Evolutionary conservation across 768 basidiomycete species (phyloP).

Genomic region (Lenzites betulinus): DNA sequence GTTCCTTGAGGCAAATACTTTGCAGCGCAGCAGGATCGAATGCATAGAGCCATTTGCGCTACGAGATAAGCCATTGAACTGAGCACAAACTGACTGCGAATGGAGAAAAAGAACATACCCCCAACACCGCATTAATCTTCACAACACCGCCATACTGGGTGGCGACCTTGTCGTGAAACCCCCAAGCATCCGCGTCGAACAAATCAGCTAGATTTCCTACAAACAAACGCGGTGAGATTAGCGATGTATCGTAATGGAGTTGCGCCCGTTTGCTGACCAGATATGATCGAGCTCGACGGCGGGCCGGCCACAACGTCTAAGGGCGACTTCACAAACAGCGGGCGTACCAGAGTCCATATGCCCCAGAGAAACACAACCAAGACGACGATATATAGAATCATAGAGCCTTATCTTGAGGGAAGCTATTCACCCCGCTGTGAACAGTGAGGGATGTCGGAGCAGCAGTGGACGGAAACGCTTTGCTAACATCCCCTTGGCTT

Average conservation of each 20-base stretch:
- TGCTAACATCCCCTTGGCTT: neutral
- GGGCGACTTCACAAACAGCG: slow-evolving; percentile 11
- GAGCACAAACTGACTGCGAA: neutral
- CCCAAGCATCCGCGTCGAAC: slow-evolving; percentile 20
- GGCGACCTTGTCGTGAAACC: slow-evolving; percentile 19
- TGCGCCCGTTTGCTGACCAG: slow-evolving; percentile 9
- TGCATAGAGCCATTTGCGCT: slow-evolving; percentile 29
- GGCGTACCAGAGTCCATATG: slow-evolving; percentile 17
- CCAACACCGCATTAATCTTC: slow-evolving; percentile 22
- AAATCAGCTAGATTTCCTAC: slow-evolving; percentile 22
- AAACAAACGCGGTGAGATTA: neutral
- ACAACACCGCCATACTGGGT: slow-evolving; percentile 22
- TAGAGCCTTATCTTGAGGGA: neutral
- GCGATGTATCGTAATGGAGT: neutral
- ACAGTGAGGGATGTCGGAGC: no score
- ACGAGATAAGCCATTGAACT: neutral
- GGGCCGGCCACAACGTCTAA: slow-evolving; percentile 20
- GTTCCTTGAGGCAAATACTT: slow-evolving; percentile 28
- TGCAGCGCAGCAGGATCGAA: slow-evolving; percentile 28
- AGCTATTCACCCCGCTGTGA: neutral
- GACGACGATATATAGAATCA: slow-evolving; percentile 5
- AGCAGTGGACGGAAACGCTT: neutral
- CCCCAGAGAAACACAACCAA: neutral
- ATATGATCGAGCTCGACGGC: slow-evolving; percentile 8
- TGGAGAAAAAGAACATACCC: slow-evolving; percentile 4